phyloP scores from a whole-genome alignment of 179 eudicot genomes.

The Gypsophila paniculata region DNA sequence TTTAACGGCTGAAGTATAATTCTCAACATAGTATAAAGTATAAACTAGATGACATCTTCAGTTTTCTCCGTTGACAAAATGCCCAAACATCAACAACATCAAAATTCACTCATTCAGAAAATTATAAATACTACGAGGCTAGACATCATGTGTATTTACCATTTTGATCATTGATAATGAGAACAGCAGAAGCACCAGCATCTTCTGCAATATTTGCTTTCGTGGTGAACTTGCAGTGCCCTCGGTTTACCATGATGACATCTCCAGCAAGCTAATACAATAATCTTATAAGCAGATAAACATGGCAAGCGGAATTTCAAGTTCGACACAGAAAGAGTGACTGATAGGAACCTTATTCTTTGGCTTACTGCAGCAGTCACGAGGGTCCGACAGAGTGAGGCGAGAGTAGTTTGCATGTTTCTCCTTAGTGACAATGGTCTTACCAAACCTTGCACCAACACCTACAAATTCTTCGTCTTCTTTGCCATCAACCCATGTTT shows the following conservation, averaged over 20 bases:
- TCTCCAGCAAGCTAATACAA: constrained; percentile 60
- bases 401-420: constrained; percentile 58
- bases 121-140: no score
- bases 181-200: constrained; percentile 89
- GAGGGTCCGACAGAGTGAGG: constrained; percentile 58
- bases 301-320: constrained; percentile 5
- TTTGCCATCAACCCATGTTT: constrained; percentile 68
- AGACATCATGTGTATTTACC: constrained; percentile 32
- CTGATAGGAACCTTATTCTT: constrained; percentile 50
- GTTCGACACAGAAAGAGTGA: background rate
- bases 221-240: constrained; percentile 74
- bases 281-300: constrained; percentile 12
- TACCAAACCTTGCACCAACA: constrained; percentile 86
- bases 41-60: no score
- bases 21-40: no score
- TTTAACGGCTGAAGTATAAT: no score
- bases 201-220: constrained; percentile 81
- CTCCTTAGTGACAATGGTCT: constrained; percentile 61
- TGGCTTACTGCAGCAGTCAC: constrained; percentile 65
- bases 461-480: constrained; percentile 69
- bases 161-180: constrained; percentile 67
- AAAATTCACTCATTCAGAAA: no score
- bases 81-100: no score
- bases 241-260: constrained; percentile 68
- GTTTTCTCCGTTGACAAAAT: no score